phyloP scores from a whole-genome alignment of 129 eudicot genomes.

The Chrysanthemum makinoi region DNA sequence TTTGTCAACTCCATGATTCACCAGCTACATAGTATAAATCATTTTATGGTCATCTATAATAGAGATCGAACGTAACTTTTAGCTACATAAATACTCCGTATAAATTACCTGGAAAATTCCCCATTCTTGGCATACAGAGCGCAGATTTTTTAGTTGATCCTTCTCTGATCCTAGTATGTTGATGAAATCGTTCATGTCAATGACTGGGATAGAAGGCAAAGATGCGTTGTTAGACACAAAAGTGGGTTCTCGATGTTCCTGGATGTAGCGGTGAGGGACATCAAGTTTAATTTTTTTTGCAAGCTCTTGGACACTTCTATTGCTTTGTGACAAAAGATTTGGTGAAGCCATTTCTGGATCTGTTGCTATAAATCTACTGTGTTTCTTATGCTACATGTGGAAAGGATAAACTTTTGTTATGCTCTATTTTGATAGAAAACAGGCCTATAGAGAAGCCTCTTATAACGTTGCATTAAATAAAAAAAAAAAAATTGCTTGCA shows the following conservation, averaged over 20 bases:
- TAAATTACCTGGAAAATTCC: slow-evolving; percentile 53
- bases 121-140: slow-evolving; percentile 49
- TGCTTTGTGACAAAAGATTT: background rate
- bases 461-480: too few relatives aligned
- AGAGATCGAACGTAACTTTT: slow-evolving; percentile 5
- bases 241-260: slow-evolving; percentile 32
- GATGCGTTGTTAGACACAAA: slow-evolving; percentile 4
- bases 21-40: slow-evolving; percentile 32
- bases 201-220: slow-evolving; percentile 33
- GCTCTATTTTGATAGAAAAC: too few relatives aligned
- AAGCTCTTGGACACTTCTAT: slow-evolving; percentile 40
- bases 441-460: too few relatives aligned
- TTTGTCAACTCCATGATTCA: slow-evolving; percentile 61
- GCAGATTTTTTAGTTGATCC: slow-evolving; percentile 26
- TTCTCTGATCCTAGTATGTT: background rate
- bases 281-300: slow-evolving; percentile 20
- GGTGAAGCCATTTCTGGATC: too few relatives aligned
- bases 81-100: background rate
- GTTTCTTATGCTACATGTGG: too few relatives aligned
- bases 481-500: too few relatives aligned
- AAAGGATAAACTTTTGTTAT: too few relatives aligned
- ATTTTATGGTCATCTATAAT: background rate
- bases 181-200: slow-evolving; percentile 42
- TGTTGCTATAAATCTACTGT: too few relatives aligned
- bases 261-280: slow-evolving; percentile 27